phyloP scores from a whole-genome alignment of 1,139 yeast species.

The Taphrina deformans region DNA sequence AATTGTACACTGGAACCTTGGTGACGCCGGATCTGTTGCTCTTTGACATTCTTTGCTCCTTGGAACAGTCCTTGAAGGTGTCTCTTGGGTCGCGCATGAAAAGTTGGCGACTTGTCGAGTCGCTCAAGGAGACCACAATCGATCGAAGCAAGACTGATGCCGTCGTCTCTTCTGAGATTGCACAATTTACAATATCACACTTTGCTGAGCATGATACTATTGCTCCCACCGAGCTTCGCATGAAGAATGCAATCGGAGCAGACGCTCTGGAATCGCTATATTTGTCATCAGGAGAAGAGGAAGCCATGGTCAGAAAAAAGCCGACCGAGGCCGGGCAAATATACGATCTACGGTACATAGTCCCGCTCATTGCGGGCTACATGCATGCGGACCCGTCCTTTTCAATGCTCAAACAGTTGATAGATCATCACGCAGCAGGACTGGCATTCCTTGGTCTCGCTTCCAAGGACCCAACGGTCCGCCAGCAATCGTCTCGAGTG shows the following conservation, averaged over 20 bases:
- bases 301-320: background rate
- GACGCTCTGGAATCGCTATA: background rate
- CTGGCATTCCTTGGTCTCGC: constrained; percentile 32
- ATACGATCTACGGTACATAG: constrained; percentile 37
- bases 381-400: constrained; percentile 20
- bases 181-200: constrained; percentile 1
- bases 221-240: background rate
- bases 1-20: constrained; percentile 6
- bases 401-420: constrained; percentile 18
- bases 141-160: background rate
- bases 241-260: background rate
- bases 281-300: background rate
- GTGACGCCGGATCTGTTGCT: background rate
- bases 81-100: constrained; percentile 17
- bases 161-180: background rate
- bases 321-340: constrained; percentile 3
- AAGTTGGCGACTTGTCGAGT: constrained; percentile 17
- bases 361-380: constrained; percentile 37
- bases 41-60: constrained; percentile 3
- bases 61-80: background rate
- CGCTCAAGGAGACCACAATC: background rate
- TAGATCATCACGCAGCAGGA: constrained; percentile 32
- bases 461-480: constrained; percentile 25
- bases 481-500: constrained; percentile 13
- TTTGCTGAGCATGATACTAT: background rate